Conservation (phyloP, 352 stramenopile genomes). For the Phytophthora aleatoria region DNA sequence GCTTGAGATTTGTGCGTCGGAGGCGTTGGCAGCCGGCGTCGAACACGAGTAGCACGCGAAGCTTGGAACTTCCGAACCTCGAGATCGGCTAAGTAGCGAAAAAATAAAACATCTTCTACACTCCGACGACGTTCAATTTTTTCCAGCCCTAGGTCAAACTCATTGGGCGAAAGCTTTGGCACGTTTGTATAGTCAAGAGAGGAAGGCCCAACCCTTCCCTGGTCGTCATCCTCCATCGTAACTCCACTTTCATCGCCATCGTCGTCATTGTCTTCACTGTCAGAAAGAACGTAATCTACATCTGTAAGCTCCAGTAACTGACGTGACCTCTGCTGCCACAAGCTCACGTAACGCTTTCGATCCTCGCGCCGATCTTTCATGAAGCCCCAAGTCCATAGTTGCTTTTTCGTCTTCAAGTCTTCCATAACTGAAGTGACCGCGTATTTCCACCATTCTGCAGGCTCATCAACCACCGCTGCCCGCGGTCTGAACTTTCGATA, state of each 20-base stretch:
- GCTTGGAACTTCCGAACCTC: slow-evolving; percentile 44
- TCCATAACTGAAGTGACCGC: slow-evolving; percentile 68
- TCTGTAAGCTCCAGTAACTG: slow-evolving; percentile 38
- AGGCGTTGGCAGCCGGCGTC: slow-evolving; percentile 34
- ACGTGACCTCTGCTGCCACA: slow-evolving; percentile 61
- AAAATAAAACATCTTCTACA: slow-evolving; percentile 87
- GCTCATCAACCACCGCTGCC: slow-evolving; percentile 53
- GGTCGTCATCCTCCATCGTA: slow-evolving; percentile 21
- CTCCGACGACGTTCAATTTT: slow-evolving; percentile 74
- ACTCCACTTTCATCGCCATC: slow-evolving; percentile 28
- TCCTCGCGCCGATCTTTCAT: slow-evolving; percentile 85
- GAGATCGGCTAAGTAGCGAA: slow-evolving; percentile 80
- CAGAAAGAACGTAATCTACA: slow-evolving; percentile 44
- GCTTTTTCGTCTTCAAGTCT: slow-evolving; percentile 66
- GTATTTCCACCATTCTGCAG: slow-evolving; percentile 83
- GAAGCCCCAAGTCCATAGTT: slow-evolving; percentile 81
- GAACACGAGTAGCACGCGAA: slow-evolving; percentile 21
- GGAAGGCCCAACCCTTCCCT: slow-evolving; percentile 3
- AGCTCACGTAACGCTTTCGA: slow-evolving; percentile 66
- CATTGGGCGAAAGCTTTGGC: slow-evolving; percentile 23
- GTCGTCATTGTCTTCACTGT: slow-evolving; percentile 71
- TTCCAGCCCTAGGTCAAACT: slow-evolving; percentile 54
- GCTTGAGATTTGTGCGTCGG: slow-evolving; percentile 50
- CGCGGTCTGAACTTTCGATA: slow-evolving; percentile 76
- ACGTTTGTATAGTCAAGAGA: slow-evolving; percentile 14